phyloP scores from a whole-genome alignment of 129 eudicot genomes.

The Flaveria linearis region DNA sequence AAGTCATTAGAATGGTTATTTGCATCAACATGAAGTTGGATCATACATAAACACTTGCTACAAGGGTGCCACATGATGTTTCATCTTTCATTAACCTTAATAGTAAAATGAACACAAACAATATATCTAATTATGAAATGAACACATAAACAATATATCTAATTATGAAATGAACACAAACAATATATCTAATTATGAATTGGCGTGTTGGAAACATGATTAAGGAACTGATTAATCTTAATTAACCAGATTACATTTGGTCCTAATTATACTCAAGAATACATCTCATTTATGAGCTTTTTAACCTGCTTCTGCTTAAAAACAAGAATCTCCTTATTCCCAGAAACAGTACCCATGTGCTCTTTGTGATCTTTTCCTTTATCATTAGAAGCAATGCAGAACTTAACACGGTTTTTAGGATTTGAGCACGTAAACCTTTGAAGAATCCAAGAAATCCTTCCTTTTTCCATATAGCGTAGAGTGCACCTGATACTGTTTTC shows the following conservation, averaged over 20 bases:
- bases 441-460: constrained; percentile 85
- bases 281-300: constrained; percentile 45
- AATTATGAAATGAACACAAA: neutral
- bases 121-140: no score
- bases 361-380: constrained; percentile 88
- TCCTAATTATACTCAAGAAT: constrained; percentile 18
- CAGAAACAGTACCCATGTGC: constrained; percentile 80
- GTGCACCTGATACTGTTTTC: constrained; percentile 58
- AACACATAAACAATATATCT: neutral
- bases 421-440: constrained; percentile 91
- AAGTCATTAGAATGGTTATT: neutral
- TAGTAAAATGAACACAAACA: neutral
- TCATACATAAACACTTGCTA: neutral
- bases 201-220: neutral
- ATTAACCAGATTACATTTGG: constrained; percentile 20
- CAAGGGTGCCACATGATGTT: neutral
- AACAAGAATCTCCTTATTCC: constrained; percentile 59
- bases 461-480: constrained; percentile 64
- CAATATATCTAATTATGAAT: neutral
- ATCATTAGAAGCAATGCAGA: constrained; percentile 93
- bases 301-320: constrained; percentile 53
- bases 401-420: constrained; percentile 85
- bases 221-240: constrained; percentile 4
- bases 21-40: neutral
- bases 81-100: neutral